A percentile compares a stretch with the other conserved stretches of the same genome.
Evolutionary conservation across 495 filamentous ascomycete genomes (phyloP).

Genomic region (Filosporella fistucella): DNA sequence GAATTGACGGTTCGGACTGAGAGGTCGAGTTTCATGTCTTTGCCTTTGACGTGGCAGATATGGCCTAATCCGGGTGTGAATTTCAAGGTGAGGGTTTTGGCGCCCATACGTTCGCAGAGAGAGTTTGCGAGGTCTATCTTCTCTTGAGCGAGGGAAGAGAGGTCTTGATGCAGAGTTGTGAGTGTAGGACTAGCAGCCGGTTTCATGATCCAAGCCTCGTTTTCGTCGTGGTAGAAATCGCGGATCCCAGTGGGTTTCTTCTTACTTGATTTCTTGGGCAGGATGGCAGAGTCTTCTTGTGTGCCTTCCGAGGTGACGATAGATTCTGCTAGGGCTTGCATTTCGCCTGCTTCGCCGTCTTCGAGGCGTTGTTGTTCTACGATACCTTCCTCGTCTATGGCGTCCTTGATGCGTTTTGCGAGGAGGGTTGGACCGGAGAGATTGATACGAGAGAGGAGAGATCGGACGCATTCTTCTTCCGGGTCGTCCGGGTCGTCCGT

Average conservation of each 20-base stretch:
- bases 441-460: slow-evolving; percentile 56
- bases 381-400: slow-evolving; percentile 93
- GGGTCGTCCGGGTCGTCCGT: slow-evolving; percentile 1
- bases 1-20: slow-evolving; percentile 52
- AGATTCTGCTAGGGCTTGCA: slow-evolving; percentile 63
- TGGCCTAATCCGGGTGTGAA: slow-evolving; percentile 85
- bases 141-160: slow-evolving; percentile 52
- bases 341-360: slow-evolving; percentile 62
- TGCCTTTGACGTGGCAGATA: slow-evolving; percentile 86
- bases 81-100: slow-evolving; percentile 63
- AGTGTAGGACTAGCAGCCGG: slow-evolving; percentile 62
- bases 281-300: slow-evolving; percentile 31
- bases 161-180: slow-evolving; percentile 56
- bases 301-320: slow-evolving; percentile 53
- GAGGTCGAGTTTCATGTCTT: slow-evolving; percentile 47
- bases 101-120: slow-evolving; percentile 46
- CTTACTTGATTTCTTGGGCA: slow-evolving; percentile 37
- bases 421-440: slow-evolving; percentile 65
- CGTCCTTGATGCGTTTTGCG: slow-evolving; percentile 61
- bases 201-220: slow-evolving; percentile 85
- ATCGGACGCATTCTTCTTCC: slow-evolving; percentile 35
- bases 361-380: slow-evolving; percentile 71
- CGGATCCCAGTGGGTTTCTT: slow-evolving; percentile 34
- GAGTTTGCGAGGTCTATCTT: slow-evolving; percentile 54
- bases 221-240: slow-evolving; percentile 47